phyloP scores from a whole-genome alignment of 345 rosid genomes.

The Gossypium raimondii region DNA sequence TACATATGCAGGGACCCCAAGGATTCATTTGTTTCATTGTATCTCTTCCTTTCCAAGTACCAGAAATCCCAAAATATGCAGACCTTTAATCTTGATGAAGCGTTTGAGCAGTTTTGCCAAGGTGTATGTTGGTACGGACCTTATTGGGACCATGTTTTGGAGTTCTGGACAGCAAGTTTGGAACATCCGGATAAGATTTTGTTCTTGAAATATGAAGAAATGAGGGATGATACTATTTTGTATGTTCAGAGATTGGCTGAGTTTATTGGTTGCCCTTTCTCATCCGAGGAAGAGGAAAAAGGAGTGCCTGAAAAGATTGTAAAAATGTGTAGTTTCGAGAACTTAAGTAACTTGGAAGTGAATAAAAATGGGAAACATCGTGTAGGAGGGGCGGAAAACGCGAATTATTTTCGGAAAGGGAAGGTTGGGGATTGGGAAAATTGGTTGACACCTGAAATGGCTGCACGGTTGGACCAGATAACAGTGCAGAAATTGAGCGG shows the following conservation, averaged over 20 bases:
- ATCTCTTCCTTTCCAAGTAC: background rate
- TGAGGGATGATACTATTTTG: slow-evolving; percentile 11
- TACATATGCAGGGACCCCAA: background rate
- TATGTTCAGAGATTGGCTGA: slow-evolving; percentile 15
- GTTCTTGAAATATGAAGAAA: slow-evolving; percentile 29
- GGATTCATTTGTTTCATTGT: background rate
- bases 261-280: slow-evolving; percentile 21
- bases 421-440: slow-evolving; percentile 31
- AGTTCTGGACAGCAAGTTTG: slow-evolving; percentile 13
- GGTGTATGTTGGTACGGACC: slow-evolving; percentile 15
- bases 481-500: background rate
- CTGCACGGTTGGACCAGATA: background rate
- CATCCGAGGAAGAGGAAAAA: slow-evolving; percentile 13
- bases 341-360: slow-evolving; percentile 21
- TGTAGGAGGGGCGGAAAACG: background rate
- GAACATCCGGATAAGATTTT: slow-evolving; percentile 20
- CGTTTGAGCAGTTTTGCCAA: slow-evolving; percentile 15
- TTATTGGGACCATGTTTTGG: background rate
- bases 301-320: slow-evolving; percentile 12
- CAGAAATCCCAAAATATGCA: background rate
- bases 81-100: background rate
- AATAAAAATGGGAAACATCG: slow-evolving; percentile 17
- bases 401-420: slow-evolving; percentile 26
- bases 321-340: slow-evolving; percentile 22
- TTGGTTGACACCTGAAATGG: slow-evolving; percentile 17